phyloP scores from a whole-genome alignment of 768 basidiomycete genomes.

The Tricholomella constricta region DNA sequence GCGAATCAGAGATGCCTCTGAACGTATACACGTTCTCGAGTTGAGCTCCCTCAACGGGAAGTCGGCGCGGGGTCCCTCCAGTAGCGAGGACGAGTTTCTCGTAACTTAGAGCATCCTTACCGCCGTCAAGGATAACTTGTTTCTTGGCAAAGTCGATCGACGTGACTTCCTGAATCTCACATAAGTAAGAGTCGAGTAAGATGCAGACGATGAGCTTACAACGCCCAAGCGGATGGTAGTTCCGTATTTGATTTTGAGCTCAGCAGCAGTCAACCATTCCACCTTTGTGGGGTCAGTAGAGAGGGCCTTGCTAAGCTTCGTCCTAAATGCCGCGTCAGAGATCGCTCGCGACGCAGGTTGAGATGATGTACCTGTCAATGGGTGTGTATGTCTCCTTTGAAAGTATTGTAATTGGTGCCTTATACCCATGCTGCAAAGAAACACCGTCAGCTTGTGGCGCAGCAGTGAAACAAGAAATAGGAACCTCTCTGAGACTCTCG shows the following conservation, averaged over 20 bases:
- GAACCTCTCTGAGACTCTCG: conserved; percentile 80
- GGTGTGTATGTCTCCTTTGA: conserved; percentile 81
- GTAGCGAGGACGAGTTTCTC: conserved; percentile 80
- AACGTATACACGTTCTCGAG: conserved; percentile 79
- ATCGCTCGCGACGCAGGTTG: neutral
- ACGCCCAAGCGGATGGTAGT: conserved; percentile 64
- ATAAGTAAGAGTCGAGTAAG: conserved; percentile 2
- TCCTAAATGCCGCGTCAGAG: conserved; percentile 44
- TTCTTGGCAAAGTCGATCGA: conserved; percentile 65
- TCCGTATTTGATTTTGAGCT: conserved; percentile 75
- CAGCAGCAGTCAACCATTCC: conserved; percentile 69
- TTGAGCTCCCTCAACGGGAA: conserved; percentile 76
- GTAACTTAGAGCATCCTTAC: conserved; percentile 64
- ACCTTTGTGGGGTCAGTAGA: conserved; percentile 78
- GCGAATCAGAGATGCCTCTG: conserved; percentile 67
- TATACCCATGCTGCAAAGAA: conserved; percentile 65
- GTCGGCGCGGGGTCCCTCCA: conserved; percentile 70
- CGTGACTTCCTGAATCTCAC: conserved; percentile 59
- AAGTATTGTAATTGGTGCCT: conserved; percentile 74
- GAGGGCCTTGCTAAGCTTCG: conserved; percentile 87
- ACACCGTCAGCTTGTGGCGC: neutral
- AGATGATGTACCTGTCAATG: conserved; percentile 67
- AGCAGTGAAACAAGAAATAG: conserved; percentile 3
- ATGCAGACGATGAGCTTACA: conserved; percentile 35
- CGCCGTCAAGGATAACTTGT: conserved; percentile 59